A percentile compares a stretch with the other conserved stretches of the same genome.
phyloP scores from a whole-genome alignment of 129 eudicot genomes.

The Logfia minima region DNA sequence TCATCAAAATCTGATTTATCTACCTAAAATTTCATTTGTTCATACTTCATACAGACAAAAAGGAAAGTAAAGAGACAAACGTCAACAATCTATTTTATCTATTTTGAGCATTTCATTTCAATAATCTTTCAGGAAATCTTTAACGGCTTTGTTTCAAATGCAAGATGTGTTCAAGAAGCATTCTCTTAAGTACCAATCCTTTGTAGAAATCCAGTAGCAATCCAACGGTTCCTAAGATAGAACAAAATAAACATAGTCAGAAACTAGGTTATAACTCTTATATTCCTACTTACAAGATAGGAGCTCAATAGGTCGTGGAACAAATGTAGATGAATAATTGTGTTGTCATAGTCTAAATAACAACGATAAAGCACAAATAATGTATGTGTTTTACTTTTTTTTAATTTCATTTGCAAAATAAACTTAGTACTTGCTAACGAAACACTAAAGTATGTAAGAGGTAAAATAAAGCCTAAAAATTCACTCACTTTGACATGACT shows the following conservation, averaged over 20 bases:
- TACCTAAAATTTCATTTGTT: conserved; percentile 21
- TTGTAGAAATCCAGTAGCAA: conserved; percentile 15
- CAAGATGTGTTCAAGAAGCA: conserved; percentile 16
- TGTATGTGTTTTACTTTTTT: background rate
- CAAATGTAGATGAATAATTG: background rate
- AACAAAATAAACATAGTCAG: conserved; percentile 20
- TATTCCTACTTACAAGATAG: too few species aligned
- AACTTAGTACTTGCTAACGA: background rate
- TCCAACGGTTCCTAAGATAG: conserved; percentile 24
- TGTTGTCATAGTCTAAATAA: background rate
- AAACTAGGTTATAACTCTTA: conserved; percentile 13
- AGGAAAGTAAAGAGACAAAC: background rate
- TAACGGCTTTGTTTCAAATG: conserved; percentile 25
- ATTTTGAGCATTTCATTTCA: conserved; percentile 10
- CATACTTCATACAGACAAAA: background rate
- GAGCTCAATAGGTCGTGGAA: too few species aligned
- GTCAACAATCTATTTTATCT: conserved; percentile 15
- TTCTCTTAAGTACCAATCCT: conserved; percentile 23
- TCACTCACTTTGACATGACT: too few species aligned
- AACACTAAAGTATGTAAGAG: background rate
- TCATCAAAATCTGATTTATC: conserved; percentile 29
- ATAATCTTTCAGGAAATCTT: conserved; percentile 13
- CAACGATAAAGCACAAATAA: background rate
- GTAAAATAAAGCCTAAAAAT: background rate
- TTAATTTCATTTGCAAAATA: background rate